These are phyloP conservation scores for Lophiostoma macrostomum DNA, from an alignment of 495 filamentous ascomycete genomes.

Conservation along the genomic window DNA sequence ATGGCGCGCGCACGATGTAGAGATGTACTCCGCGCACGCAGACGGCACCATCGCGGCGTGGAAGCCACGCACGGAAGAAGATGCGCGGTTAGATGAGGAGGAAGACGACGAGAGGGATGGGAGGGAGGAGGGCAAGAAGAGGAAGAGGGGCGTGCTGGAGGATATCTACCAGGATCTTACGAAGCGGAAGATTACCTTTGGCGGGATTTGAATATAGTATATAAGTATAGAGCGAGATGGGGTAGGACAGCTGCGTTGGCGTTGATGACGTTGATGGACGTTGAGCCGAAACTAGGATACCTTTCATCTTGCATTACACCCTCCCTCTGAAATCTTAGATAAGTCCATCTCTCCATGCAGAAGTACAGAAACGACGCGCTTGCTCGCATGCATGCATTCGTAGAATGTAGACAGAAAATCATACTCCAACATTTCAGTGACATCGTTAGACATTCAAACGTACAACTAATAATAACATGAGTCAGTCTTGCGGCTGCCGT, in stretches of 20 bases:
- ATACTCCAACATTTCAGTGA: no score
- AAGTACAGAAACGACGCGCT: no score
- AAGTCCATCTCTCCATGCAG: no score
- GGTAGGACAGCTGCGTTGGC: not conserved
- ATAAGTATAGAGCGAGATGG: not conserved
- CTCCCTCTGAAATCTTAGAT: no score
- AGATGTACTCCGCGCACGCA: constrained; percentile 55
- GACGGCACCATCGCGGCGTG: constrained; percentile 60
- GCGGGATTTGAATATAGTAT: not conserved
- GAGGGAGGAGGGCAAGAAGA: constrained; percentile 40
- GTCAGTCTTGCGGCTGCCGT: no score
- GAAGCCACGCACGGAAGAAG: constrained; percentile 53
- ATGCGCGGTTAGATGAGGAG: constrained; percentile 36
- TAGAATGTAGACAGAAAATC: no score
- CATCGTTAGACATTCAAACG: no score
- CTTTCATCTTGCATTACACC: no score
- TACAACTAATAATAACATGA: no score
- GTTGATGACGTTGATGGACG: no score
- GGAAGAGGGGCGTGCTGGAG: constrained; percentile 49
- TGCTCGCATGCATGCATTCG: no score
- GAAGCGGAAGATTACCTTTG: constrained; percentile 53
- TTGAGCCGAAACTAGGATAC: no score
- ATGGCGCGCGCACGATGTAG: constrained; percentile 62
- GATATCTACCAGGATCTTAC: constrained; percentile 53
- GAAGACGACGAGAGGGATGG: constrained; percentile 47